Evolutionary conservation across 352 stramenopile genomes (phyloP).

Genomic region (Bremia lactucae): DNA sequence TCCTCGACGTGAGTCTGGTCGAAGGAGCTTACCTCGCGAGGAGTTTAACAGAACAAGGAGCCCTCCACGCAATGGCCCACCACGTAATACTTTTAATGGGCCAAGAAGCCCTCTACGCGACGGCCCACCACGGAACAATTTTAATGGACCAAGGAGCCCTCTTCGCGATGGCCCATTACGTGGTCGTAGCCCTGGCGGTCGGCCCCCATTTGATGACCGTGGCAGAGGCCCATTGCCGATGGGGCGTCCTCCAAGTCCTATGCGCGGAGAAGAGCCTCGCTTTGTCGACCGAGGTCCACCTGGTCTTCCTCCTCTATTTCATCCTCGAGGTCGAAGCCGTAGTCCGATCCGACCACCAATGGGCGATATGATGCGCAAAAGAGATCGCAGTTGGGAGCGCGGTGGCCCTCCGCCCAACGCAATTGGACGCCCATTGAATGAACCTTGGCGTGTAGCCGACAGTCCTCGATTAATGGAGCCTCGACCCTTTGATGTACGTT

Average conservation of each 20-base stretch:
- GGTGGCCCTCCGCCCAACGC: constrained; percentile 13
- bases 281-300: constrained; percentile 27
- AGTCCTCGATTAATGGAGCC: constrained; percentile 26
- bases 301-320: constrained; percentile 15
- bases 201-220: constrained; percentile 14
- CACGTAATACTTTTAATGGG: constrained; percentile 5
- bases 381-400: constrained; percentile 33
- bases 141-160: constrained; percentile 6
- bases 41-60: constrained; percentile 4
- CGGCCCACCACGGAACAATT: constrained; percentile 6
- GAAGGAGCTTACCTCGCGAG: constrained; percentile 5
- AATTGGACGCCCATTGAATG: constrained; percentile 15
- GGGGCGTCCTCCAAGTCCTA: constrained; percentile 16
- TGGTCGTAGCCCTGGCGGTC: constrained; percentile 5
- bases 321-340: constrained; percentile 28
- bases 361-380: constrained; percentile 25
- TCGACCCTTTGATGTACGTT: constrained; percentile 19
- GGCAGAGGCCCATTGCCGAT: constrained; percentile 13
- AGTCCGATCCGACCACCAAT: constrained; percentile 24
- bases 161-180: too few relatives aligned
- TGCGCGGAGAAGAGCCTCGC: constrained; percentile 16
- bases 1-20: constrained; percentile 5
- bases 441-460: constrained; percentile 11
- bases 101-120: too few relatives aligned
- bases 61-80: too few relatives aligned